Percentiles rank a stretch among this genome's conserved stretches.
These are phyloP conservation scores for Isoetes taiwanensis DNA, from an alignment of 75 land plant species.

Conservation along the genomic window DNA sequence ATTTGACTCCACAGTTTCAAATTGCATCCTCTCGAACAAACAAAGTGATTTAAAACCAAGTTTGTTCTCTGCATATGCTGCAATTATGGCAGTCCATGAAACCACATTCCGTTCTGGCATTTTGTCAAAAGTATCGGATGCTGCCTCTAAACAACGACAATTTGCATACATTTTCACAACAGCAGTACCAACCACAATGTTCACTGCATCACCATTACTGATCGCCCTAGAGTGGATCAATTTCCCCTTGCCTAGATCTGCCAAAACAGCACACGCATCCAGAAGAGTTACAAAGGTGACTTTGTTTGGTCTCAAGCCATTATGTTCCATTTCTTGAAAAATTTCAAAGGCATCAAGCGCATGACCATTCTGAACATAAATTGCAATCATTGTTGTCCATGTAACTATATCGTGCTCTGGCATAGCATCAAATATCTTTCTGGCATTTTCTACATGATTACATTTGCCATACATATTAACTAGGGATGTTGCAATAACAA, in stretches of 20 bases:
- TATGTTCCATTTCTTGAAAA: conserved; percentile 1
- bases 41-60: no score
- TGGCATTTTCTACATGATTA: conserved; percentile 21
- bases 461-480: conserved; percentile 47
- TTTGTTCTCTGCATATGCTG: no score
- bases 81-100: conserved; percentile 40
- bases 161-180: conserved; percentile 47
- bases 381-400: conserved; percentile 37
- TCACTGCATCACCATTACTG: no score
- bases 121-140: conserved; percentile 17
- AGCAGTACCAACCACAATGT: conserved; percentile 33
- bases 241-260: neutral
- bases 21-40: conserved; percentile 3
- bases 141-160: conserved; percentile 22
- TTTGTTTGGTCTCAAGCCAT: neutral
- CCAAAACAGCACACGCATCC: neutral
- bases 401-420: conserved; percentile 19
- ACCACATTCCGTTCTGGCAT: conserved; percentile 21
- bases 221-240: no score
- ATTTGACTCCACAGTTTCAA: neutral
- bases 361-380: conserved; percentile 29
- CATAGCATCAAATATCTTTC: conserved; percentile 21
- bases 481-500: conserved; percentile 35
- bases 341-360: conserved; percentile 19
- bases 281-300: conserved; percentile 8